These are phyloP conservation scores for Prasinococcaceae sp. DNA, from an alignment of 139 green algal species.

Conservation along the genomic window DNA sequence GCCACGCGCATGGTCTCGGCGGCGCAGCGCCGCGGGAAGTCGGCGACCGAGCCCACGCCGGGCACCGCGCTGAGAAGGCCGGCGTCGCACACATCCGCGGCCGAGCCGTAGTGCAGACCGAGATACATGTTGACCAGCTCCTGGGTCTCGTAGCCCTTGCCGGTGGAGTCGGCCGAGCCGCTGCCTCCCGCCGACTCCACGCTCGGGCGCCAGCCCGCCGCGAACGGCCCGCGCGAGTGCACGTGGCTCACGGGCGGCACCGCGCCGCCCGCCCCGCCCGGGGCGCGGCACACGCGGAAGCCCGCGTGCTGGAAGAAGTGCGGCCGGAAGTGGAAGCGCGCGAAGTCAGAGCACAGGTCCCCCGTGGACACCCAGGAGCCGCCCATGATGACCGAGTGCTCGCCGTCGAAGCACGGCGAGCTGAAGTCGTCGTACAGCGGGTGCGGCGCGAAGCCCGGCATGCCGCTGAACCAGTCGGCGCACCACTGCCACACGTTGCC, in stretches of 20 bases:
- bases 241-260: neutral
- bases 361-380: slow-evolving; percentile 60
- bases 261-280: slow-evolving; percentile 1
- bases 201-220: slow-evolving; percentile 5
- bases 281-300: slow-evolving; percentile 33
- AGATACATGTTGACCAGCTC: neutral
- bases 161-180: neutral
- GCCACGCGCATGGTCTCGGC: neutral
- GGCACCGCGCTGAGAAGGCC: neutral
- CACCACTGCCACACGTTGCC: slow-evolving; percentile 34
- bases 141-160: neutral
- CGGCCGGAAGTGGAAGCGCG: slow-evolving; percentile 61
- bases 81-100: too few species aligned
- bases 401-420: slow-evolving; percentile 52
- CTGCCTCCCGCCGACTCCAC: neutral
- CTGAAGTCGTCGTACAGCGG: slow-evolving; percentile 66
- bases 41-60: neutral
- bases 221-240: slow-evolving; percentile 20
- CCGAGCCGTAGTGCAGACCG: neutral
- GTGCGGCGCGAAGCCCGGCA: slow-evolving; percentile 25
- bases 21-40: neutral
- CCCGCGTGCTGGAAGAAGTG: slow-evolving; percentile 57
- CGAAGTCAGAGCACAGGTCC: slow-evolving; percentile 49
- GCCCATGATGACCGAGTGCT: slow-evolving; percentile 59
- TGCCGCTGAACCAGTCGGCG: slow-evolving; percentile 50